These are phyloP conservation scores for Lipomyces mesembrius DNA, from an alignment of 805 yeast genomes.

Conservation along the genomic window DNA sequence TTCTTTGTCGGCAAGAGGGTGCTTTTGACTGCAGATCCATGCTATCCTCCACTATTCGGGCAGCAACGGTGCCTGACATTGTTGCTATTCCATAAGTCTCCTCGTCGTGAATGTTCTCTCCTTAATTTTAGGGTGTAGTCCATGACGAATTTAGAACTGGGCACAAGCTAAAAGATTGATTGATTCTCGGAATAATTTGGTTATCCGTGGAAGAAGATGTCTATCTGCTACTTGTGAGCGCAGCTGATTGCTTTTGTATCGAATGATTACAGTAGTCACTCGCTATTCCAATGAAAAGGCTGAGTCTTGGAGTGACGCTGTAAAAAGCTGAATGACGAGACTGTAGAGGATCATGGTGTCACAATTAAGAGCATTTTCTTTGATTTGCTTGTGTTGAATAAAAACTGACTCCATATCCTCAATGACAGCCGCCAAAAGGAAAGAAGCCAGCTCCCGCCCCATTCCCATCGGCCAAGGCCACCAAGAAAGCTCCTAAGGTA, in stretches of 20 bases:
- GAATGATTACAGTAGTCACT: not conserved
- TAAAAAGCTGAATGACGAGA: slow-evolving; percentile 2
- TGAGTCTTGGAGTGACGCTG: slow-evolving; percentile 16
- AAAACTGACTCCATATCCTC: slow-evolving; percentile 44
- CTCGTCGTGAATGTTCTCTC: not conserved
- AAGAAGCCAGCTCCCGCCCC: slow-evolving; percentile 99
- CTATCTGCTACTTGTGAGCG: slow-evolving; percentile 1
- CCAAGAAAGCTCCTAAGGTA: slow-evolving; percentile 52
- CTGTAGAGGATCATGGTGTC: slow-evolving; percentile 36
- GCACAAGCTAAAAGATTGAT: slow-evolving; percentile 1
- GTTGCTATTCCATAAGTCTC: not conserved
- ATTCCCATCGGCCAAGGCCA: slow-evolving; percentile 72
- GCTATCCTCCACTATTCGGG: not conserved
- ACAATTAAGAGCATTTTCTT: slow-evolving; percentile 18
- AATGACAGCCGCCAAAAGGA: slow-evolving; percentile 64
- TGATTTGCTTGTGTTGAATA: slow-evolving; percentile 13
- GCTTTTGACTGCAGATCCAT: slow-evolving; percentile 3
- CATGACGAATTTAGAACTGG: not conserved
- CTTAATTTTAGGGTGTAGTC: not conserved
- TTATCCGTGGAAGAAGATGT: not conserved
- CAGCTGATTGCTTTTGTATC: not conserved
- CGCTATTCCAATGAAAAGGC: slow-evolving; percentile 7
- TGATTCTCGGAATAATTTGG: not conserved
- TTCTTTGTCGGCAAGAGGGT: not conserved
- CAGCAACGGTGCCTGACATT: not conserved